Conservation (phyloP, 768 basidiomycete species). For the Psilocybe azurescens region DNA sequence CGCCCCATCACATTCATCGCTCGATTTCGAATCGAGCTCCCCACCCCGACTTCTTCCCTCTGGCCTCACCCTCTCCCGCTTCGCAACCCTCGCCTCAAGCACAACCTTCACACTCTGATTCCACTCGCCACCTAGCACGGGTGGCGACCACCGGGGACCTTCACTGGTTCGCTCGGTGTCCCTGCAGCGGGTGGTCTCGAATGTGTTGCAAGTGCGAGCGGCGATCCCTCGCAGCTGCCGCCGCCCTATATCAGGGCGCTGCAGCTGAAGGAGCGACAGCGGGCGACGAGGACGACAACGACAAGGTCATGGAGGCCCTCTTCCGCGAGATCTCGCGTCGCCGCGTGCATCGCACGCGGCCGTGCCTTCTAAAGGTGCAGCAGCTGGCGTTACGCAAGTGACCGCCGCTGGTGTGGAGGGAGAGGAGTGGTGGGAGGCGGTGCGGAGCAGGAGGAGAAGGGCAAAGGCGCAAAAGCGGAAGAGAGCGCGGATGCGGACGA, state of each 20-base stretch:
- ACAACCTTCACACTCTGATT: constrained; percentile 43
- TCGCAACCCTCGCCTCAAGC: constrained; percentile 32
- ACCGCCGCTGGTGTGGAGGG: constrained; percentile 17
- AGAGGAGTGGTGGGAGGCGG: constrained; percentile 13
- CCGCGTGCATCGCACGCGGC: constrained; percentile 35
- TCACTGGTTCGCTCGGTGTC: constrained; percentile 59
- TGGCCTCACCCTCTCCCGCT: constrained; percentile 35
- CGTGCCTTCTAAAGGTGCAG: constrained; percentile 22
- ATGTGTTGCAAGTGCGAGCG: constrained; percentile 23
- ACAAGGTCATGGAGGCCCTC: constrained; percentile 72
- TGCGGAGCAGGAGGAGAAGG: constrained; percentile 1
- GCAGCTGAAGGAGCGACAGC: constrained; percentile 28
- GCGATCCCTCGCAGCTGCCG: constrained; percentile 22
- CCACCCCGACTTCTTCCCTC: constrained; percentile 42
- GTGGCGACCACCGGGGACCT: constrained; percentile 81
- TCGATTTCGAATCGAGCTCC: constrained; percentile 32
- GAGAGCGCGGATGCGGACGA: constrained; percentile 4
- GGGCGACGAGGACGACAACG: constrained; percentile 40
- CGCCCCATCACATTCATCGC: constrained; percentile 45
- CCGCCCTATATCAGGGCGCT: constrained; percentile 26
- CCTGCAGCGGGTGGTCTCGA: constrained; percentile 88
- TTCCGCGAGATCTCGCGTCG: constrained; percentile 71
- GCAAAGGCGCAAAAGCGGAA: background rate
- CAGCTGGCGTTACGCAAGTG: constrained; percentile 17
- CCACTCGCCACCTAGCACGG: constrained; percentile 99